Conservation (phyloP, 345 rosid species). For the Xanthoceras sorbifolium region DNA sequence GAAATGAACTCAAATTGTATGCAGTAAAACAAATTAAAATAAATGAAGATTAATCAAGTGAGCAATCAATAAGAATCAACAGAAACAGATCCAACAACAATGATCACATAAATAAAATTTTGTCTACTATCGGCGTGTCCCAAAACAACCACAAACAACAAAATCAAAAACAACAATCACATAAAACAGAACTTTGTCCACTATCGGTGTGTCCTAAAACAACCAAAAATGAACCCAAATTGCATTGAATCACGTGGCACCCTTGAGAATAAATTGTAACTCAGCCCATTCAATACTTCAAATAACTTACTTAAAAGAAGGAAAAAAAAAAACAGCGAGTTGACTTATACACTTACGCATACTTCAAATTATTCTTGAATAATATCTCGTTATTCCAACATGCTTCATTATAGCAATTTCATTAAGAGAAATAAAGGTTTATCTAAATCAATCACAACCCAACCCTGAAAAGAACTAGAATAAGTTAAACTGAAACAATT, state of each 20-base stretch:
- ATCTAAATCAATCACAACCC: not conserved
- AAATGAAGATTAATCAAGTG: not conserved
- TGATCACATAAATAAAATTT: not conserved
- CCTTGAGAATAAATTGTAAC: not conserved
- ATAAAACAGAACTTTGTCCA: not conserved
- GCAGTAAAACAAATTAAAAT: not conserved
- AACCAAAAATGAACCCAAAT: not conserved
- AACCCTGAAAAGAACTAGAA: not conserved
- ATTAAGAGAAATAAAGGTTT: not conserved
- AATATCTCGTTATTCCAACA: not conserved
- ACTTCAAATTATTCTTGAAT: not conserved
- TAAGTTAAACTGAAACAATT: not conserved
- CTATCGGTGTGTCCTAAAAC: not conserved
- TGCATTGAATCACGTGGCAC: not conserved
- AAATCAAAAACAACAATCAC: not conserved
- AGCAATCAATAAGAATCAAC: not conserved
- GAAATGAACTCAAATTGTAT: not conserved
- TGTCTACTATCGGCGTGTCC: not conserved
- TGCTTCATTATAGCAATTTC: not conserved
- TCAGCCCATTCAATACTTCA: not conserved
- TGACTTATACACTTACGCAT: not conserved
- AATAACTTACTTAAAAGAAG: not conserved
- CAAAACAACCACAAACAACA: not conserved
- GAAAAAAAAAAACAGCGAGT: not conserved
- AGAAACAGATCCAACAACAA: not conserved